Base-by-base conservation (phyloP, 2,329 filamentous ascomycete species). In the Monilinia fructicola region DNA sequence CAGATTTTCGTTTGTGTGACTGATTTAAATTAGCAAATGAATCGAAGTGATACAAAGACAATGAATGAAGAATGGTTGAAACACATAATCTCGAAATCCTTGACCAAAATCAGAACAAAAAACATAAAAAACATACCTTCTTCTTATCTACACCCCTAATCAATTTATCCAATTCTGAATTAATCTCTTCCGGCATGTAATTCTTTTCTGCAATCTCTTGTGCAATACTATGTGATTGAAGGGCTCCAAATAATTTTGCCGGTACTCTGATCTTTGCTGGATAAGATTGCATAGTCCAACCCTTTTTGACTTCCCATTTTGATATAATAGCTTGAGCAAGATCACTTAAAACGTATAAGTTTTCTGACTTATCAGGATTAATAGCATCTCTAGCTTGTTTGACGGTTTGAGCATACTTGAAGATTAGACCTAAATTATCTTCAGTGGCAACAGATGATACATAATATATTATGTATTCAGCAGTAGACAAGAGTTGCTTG, bases 391-490 rank as follows among this genome's bases (percentile, higher is more conserved):
- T 85, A 12, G 93, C 91, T 77, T 94, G 91, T 81, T 99, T 99
- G 65, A 97, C 89, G 12, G 93, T 88, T 78, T 98, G 93, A 16
- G 93, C 93, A 69, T 97, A 91, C 77, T 95, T 92, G 81, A 91
- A 95, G 52, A 99, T 93, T 69, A 97, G 81, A 0, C 91, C 90
- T 21, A 98, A 83, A 73, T 97, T 99, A 54, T 91, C 86, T 76
- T 96, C 91, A 0, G 88, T 94, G 12, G 92, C 92, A 23, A 97
- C 88, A 48, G 89, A 87, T 69, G 85, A 88, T 56, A 98, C 82
- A 76, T 96, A 99, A 79, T 94, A 97, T 53, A 97, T 78, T 67
- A 99, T 88, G 77, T 98, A 99, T 72, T 88, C 88, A 7, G 91
- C 88, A 77, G 96, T 93, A 75, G 97, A 92, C 54, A 88, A 82